Evolutionary conservation across 139 green algal genomes (phyloP), one percentile per base, ranked within the genome.

Genomic region (Picocystis salinarum): DNA sequence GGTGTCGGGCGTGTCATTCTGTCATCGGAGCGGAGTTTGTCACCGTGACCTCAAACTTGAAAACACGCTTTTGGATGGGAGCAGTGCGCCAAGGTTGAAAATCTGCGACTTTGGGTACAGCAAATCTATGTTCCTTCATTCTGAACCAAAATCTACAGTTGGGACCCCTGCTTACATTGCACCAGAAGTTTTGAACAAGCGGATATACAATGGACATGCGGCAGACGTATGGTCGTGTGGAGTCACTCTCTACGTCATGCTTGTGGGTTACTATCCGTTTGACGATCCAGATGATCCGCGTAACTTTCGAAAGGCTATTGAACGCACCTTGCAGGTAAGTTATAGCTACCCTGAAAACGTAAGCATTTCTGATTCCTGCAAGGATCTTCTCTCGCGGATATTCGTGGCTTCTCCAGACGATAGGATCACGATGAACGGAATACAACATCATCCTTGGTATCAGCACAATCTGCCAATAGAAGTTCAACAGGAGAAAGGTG

Each of bases 141-240:
- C 69, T 13, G 73, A 92, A 45, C 88, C 88, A 20, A 96, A 97
- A 55, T 90, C 76, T 9, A 96, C 85, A 18, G 88, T 98, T n/a
- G 88, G 88, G 50, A 98, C 88, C n/a, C 88, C 88, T 3, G 88
- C 88, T 7, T 98, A 98, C 68, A 98, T 98, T 49, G 85, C 88
- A 17, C 88, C 88, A 5, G 88, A 98, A 56, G 71, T 92, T 40
- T 58, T 93, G 42, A 68, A 76, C 33, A 61, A 76, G 31, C 79
- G 80, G 34, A 62, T 80, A 48, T 94, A 94, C 50, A 57, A 74
- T 55, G 81, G 85, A 9, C 73, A 94, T 50, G 74, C 72, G 6
- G 87, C 89, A 12, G 89, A 99, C 58, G 85, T 97, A 47, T 99
- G 89, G 89, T 84, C 62, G 19, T 93, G 79, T 46, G 89, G 89